Base-by-base conservation (phyloP, 148 eudicot species). In the Linanthus parryae region DNA sequence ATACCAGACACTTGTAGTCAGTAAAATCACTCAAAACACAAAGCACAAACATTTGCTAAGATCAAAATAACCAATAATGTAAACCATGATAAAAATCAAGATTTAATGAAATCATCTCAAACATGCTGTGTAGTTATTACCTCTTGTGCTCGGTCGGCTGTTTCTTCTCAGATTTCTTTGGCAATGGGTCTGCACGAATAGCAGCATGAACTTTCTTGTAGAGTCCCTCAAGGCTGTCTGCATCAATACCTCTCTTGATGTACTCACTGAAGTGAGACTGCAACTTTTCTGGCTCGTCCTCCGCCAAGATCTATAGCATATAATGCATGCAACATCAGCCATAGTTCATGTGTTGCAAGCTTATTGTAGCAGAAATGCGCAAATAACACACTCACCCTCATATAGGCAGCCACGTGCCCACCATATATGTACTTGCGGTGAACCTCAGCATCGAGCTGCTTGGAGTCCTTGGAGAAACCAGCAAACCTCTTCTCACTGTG, bases 401-500 rank as follows among this genome's bases (percentile, higher is more conserved):
- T 81, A 67, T 85, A 85, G 5, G 75, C 77, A 70, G 79, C 75
- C 67, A 85, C 82, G 25, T 85, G 89, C 3, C 89, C 83, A n/a
- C 83, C 89, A 37, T 72, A 85, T 31, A 82, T 70, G 54, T 85
- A 85, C 34, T 82, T 82, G 48, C 75, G 77, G 64, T 85, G 89
- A 34, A 72, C 59, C 9, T 85, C 89, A 52, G 86, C 73, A 70
- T 82, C 89, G 72, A 85, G 89, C 19, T 72, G 68, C 65, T 82
- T 85, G 24, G 48, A 59, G 7, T 85, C 95, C 69, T 85, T 82
- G 60, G 36, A 40, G 44, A 71, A 85, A 6, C 95, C 85, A 69
- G 86, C 84, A 76, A 79, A 85, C 65, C 89, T 70, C 79, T 85
- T 85, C 2, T 82, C 86, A 65, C 89, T 76, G 50, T 82, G 89